Evolutionary conservation across 2,329 filamentous ascomycete genomes (phyloP), one percentile per base, ranked within the genome.

Genomic region (Penicillium occitanis): DNA sequence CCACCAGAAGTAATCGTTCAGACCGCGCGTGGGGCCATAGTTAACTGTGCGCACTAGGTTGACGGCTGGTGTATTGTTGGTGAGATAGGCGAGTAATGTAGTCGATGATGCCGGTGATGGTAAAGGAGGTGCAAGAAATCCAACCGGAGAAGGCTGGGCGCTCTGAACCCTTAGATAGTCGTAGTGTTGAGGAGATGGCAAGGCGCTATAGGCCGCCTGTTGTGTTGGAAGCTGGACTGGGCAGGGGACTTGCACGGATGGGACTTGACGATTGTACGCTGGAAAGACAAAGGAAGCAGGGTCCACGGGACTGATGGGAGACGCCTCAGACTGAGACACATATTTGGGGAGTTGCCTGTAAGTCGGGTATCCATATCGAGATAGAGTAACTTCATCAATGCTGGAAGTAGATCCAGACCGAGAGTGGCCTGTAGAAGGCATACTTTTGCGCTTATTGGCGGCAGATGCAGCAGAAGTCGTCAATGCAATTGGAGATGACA

Each of bases 1-100:
- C 91, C 92, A 97, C 94, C 94, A 98, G 78, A 94, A 97, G 81
- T 96, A 89, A 77, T 90, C 92, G 72, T 90, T 78, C 84, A 86
- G 73, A 84, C 88, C 76, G 88, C 91, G 69, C 83, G 87, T 73
- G 84, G 82, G 69, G 80, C 88, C 76, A 75, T 90, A 89, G 67
- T 90, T 91, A 70, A 94, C 87, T 70, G 90, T 91, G 73, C 90
- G 90, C 44, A 96, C 92, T 40, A 97, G 83, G 48, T 90, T 90
- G 19, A 93, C 90, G 25, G 92, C 89, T 22, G 93, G 93, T 74
- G 96, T 97, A 67, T 91, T 81, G 0, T 85, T 83, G 2, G 90
- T 93, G 58, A 98, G 86, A 79, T 95, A 96, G 68, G 85, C 85
- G 71, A 93, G 83, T 66, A 97, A 83, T 10, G 89, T 93, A 3